Evolutionary conservation across 2,329 filamentous ascomycete species (phyloP), one percentile per base, ranked within the genome.

Genomic region (Pleoardoris graminearum): DNA sequence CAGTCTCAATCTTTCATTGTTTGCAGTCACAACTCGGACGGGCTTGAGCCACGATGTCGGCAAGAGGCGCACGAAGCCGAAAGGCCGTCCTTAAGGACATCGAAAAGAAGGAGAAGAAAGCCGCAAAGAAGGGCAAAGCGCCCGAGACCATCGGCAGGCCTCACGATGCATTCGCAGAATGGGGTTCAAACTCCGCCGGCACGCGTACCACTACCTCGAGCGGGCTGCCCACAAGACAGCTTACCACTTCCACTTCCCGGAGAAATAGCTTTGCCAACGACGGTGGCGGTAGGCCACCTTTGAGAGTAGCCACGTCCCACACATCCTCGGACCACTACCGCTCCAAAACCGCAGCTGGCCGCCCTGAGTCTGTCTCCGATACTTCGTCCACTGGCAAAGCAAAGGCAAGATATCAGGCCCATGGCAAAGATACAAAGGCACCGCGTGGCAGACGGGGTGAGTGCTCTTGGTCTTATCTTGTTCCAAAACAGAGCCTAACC

Each of bases 11-110:
- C n/a, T n/a, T n/a, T n/a, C n/a, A n/a, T n/a, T n/a, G n/a, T n/a
- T n/a, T n/a, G n/a, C n/a, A n/a, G n/a, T n/a, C n/a, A n/a, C n/a
- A n/a, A n/a, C n/a, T n/a, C n/a, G n/a, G n/a, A 36, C 33, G 33
- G 7, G 33, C 8, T 6, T 16, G 3, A 25, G 1, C 44, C 19
- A 58, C 42, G 21, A 76, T 76, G 73, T 74, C 73, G 25, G 73
- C 71, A 50, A 61, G 73, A 62, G 73, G 73, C 32, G 73, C 73
- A 12, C 63, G 70, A 19, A 70, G 71, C 49, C 69, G 73, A 4
- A 76, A 76, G 58, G 70, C 68, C n/a, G 66, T 72, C 49, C 61
- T 66, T 27, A 75, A 75, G 51, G 65, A 74, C 33, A 72, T 75
- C 12, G 62, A 73, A 46, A 76, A 75, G 58, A 68, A 68, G 43